Conservation (phyloP, 163 green algal genomes). For the Coccomyxa subellipsoidea region DNA sequence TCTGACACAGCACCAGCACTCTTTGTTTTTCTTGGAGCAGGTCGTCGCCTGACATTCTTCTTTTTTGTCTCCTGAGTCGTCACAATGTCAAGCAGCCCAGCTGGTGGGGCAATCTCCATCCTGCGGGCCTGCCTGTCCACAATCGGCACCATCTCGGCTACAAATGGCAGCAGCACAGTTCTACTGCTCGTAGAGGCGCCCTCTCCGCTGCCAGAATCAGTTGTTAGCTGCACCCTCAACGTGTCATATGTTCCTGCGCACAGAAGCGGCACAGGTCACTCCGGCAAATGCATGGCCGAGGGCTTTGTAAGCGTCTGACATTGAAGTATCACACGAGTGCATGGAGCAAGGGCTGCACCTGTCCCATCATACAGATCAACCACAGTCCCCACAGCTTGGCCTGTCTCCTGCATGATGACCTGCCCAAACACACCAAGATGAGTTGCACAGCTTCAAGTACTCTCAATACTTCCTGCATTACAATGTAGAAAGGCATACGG, state of each 20-base stretch:
- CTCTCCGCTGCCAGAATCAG: background rate
- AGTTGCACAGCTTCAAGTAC: background rate
- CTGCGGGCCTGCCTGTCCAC: slow-evolving; percentile 29
- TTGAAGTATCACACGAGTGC: background rate
- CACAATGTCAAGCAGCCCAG: slow-evolving; percentile 40
- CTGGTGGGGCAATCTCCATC: slow-evolving; percentile 38
- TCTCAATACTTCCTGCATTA: background rate
- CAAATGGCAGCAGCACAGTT: slow-evolving; percentile 49
- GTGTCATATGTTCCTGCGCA: slow-evolving; percentile 45
- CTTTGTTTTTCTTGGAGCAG: background rate
- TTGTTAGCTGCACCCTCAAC: slow-evolving; percentile 31
- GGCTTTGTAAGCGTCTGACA: background rate
- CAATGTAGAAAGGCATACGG: background rate
- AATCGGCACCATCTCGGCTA: slow-evolving; percentile 43
- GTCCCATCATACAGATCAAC: slow-evolving; percentile 55
- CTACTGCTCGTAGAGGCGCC: background rate
- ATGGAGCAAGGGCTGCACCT: slow-evolving; percentile 8
- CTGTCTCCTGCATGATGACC: slow-evolving; percentile 26
- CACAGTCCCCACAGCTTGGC: slow-evolving; percentile 37
- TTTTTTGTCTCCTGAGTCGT: background rate
- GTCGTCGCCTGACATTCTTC: background rate
- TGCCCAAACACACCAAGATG: background rate
- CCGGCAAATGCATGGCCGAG: background rate
- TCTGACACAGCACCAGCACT: background rate
- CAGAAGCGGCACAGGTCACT: background rate